Percentiles rank a stretch among this genome's conserved stretches.
phyloP scores from a whole-genome alignment of 1,139 yeast genomes.

The Geotrichum siamense region DNA sequence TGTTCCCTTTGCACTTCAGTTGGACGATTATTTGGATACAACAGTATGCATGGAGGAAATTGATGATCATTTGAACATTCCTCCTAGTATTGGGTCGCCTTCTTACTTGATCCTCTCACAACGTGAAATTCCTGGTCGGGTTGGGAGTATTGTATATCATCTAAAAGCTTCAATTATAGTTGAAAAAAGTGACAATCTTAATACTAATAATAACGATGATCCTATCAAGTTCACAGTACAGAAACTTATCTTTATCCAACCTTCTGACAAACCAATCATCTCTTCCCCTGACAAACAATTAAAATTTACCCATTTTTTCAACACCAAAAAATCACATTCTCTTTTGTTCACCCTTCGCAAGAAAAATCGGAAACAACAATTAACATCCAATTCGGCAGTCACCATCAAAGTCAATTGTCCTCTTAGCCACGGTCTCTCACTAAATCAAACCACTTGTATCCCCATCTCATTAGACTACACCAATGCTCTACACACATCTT shows the following conservation, averaged over 20 bases:
- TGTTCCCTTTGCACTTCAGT: not conserved
- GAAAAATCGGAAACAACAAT: no score
- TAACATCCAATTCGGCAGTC: no score
- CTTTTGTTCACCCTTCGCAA: not conserved
- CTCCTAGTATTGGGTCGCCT: conserved; percentile 1
- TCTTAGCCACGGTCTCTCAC: no score
- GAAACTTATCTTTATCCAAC: no score
- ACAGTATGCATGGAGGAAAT: not conserved
- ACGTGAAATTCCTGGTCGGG: not conserved
- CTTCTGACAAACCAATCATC: not conserved
- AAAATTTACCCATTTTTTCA: not conserved
- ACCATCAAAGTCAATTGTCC: no score
- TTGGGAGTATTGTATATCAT: not conserved
- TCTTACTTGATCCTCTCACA: not conserved
- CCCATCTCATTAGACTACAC: no score
- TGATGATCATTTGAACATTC: not conserved
- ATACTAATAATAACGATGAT: no score
- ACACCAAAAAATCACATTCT: not conserved
- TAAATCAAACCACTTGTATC: no score
- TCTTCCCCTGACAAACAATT: not conserved
- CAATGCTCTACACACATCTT: no score
- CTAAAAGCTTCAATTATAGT: not conserved
- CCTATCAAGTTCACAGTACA: no score
- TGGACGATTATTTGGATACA: not conserved
- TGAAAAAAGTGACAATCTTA: not conserved